Percentiles rank a stretch among this genome's conserved stretches.
These are phyloP conservation scores for Megacollybia platyphylla DNA, from an alignment of 1,284 basidiomycete species.

Conservation along the genomic window DNA sequence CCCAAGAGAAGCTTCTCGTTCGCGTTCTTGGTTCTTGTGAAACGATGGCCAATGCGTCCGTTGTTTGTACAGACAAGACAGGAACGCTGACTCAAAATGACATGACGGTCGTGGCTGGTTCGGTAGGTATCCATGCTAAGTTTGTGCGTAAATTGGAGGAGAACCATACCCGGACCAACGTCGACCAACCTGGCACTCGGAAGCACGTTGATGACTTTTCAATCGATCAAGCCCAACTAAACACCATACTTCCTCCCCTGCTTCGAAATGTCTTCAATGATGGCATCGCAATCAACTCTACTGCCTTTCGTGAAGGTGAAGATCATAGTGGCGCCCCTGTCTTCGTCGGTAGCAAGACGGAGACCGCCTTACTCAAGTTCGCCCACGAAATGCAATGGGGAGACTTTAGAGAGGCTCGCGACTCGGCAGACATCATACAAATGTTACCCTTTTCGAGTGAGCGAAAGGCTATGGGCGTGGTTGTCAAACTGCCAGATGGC, in stretches of 20 bases:
- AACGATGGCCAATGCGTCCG: conserved; percentile 96
- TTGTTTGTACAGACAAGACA: conserved; percentile 95
- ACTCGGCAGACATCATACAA: conserved; percentile 62
- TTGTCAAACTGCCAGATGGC: conserved; percentile 51
- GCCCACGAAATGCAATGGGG: conserved; percentile 82
- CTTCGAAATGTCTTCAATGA: conserved; percentile 71
- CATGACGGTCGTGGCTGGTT: conserved; percentile 95
- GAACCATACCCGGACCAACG: conserved; percentile 68
- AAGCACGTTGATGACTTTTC: conserved; percentile 66
- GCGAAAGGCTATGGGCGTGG: conserved; percentile 93
- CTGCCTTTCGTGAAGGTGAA: conserved; percentile 84
- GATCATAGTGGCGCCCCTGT: conserved; percentile 47
- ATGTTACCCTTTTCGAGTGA: conserved; percentile 94
- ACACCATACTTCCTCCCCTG: conserved; percentile 47
- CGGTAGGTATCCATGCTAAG: conserved; percentile 87
- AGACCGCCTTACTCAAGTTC: conserved; percentile 85
- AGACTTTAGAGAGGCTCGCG: conserved; percentile 61
- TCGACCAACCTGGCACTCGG: conserved; percentile 30
- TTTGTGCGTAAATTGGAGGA: conserved; percentile 76
- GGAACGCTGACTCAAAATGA: conserved; percentile 88
- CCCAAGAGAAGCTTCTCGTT: conserved; percentile 86
- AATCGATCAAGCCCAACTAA: conserved; percentile 68
- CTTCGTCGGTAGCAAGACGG: conserved; percentile 94
- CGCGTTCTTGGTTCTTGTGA: conserved; percentile 94
- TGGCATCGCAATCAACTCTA: conserved; percentile 87